These are phyloP conservation scores for Biancaea sappan DNA, from an alignment of 306 rosid species.

Conservation along the genomic window DNA sequence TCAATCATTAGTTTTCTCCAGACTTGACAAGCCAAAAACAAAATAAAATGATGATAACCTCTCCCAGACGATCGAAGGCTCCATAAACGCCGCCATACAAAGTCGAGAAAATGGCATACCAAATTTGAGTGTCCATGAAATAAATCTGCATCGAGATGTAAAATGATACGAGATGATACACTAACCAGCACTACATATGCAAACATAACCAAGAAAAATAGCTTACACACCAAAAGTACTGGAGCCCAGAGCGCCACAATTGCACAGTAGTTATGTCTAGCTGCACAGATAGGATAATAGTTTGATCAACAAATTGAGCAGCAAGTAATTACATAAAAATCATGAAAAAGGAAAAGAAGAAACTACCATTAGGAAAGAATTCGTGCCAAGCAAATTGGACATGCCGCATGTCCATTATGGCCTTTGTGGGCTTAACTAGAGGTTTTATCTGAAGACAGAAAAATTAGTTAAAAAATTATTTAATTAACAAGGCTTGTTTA, in stretches of 20 bases:
- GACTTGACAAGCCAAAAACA: constrained; percentile 14
- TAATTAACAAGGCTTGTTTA: constrained; percentile 17
- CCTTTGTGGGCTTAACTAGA: constrained; percentile 80
- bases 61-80: constrained; percentile 96
- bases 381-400: constrained; percentile 83
- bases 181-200: constrained; percentile 25
- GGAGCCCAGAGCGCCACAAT: constrained; percentile 85
- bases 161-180: constrained; percentile 29
- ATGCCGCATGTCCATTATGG: constrained; percentile 71
- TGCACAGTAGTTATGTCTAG: constrained; percentile 70
- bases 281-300: constrained; percentile 53
- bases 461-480: neutral
- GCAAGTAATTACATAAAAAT: constrained; percentile 12
- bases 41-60: constrained; percentile 51
- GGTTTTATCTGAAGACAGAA: constrained; percentile 78
- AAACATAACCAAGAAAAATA: constrained; percentile 33
- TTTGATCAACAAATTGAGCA: constrained; percentile 31
- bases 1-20: constrained; percentile 1
- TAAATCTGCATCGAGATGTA: constrained; percentile 66
- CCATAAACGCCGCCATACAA: constrained; percentile 86
- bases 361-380: constrained; percentile 78
- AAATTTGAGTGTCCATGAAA: constrained; percentile 96
- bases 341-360: constrained; percentile 28
- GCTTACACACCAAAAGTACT: constrained; percentile 63
- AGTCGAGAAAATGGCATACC: constrained; percentile 90